These are phyloP conservation scores for Mucor plumbeus DNA, from an alignment of 371 early-diverging fungal genomes.

Conservation along the genomic window DNA sequence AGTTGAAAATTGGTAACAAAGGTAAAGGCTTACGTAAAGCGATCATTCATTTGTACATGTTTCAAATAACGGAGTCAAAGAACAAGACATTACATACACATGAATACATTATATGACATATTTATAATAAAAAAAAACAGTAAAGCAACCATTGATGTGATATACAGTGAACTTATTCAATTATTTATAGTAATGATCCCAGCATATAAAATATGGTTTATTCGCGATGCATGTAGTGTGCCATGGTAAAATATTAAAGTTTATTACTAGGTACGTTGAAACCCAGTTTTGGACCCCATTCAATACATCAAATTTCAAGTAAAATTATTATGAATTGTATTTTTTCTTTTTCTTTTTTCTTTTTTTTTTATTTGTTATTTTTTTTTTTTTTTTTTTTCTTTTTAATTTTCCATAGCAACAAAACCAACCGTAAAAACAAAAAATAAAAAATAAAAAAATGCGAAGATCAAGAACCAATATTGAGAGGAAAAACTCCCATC, in stretches of 20 bases:
- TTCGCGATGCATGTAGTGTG: background rate
- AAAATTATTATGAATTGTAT: background rate
- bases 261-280: background rate
- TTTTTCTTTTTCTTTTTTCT: background rate
- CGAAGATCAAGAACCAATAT: constrained; percentile 14
- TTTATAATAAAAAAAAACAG: too few species aligned
- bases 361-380: too few species aligned
- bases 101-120: too few species aligned
- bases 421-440: too few species aligned
- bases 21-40: background rate
- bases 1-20: background rate
- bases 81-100: too few species aligned
- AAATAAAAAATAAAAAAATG: background rate
- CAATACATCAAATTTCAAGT: background rate
- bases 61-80: background rate
- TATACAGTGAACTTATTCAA: too few species aligned
- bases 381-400: background rate
- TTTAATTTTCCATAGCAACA: background rate
- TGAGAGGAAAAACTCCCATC: constrained; percentile 16
- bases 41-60: background rate
- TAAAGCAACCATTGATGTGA: too few species aligned
- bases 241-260: background rate
- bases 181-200: too few species aligned
- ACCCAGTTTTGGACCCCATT: constrained; percentile 1
- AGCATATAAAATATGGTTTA: too few species aligned